Evolutionary conservation across 2,329 filamentous ascomycete genomes (phyloP).

Genomic region (Pseudogymnoascus sp.): DNA sequence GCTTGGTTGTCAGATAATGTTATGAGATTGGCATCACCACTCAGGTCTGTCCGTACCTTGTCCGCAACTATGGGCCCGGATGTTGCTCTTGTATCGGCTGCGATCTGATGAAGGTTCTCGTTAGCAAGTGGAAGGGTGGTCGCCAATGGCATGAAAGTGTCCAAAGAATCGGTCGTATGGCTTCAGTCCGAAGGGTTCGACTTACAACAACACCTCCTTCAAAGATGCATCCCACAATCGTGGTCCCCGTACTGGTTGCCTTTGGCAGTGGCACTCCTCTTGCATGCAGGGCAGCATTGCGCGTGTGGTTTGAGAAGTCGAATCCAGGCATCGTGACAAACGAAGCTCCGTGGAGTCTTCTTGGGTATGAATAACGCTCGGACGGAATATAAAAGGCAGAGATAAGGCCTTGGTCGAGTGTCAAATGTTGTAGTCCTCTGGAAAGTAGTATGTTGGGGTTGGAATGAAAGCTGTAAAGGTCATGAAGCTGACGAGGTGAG

Average conservation of each 20-base stretch:
- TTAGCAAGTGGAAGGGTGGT: conserved; percentile 15
- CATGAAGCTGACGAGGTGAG: conserved; percentile 47
- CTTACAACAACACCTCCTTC: conserved; percentile 90
- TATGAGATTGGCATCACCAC: not conserved
- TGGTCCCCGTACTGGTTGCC: conserved; percentile 96
- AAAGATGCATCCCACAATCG: conserved; percentile 94
- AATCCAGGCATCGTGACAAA: conserved; percentile 78
- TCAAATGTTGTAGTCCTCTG: conserved; percentile 15
- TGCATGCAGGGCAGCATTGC: conserved; percentile 92
- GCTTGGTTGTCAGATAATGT: not conserved
- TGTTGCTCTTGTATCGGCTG: conserved; percentile 94
- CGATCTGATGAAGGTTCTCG: conserved; percentile 53
- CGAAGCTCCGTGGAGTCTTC: conserved; percentile 5
- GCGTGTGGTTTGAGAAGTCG: conserved; percentile 99
- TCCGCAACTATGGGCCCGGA: conserved; percentile 97
- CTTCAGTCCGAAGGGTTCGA: conserved; percentile 17
- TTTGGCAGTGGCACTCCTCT: conserved; percentile 91
- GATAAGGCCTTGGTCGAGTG: conserved; percentile 6
- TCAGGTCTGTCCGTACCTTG: conserved; percentile 51
- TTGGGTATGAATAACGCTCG: not conserved
- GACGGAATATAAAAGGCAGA: not conserved
- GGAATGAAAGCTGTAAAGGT: conserved; percentile 15
- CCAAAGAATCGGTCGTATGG: not conserved
- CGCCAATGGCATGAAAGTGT: not conserved
- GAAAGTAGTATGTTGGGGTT: conserved; percentile 19